phyloP scores from a whole-genome alignment of 352 stramenopile genomes.

The Phytophthora pluvialis region DNA sequence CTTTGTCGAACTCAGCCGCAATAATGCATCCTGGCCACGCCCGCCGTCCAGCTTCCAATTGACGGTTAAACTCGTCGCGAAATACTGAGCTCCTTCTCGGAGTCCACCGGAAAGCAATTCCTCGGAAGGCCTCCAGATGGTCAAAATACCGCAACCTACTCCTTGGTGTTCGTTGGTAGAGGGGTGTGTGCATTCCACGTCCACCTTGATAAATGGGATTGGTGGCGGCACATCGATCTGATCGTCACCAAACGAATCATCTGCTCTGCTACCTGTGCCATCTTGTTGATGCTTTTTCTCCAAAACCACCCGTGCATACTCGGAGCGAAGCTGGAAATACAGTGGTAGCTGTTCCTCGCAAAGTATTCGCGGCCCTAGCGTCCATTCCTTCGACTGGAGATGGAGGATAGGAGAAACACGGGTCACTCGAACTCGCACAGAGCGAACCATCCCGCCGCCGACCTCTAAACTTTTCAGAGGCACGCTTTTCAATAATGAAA shows the following conservation, averaged over 20 bases:
- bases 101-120: conserved; percentile 52
- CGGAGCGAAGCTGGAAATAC: conserved; percentile 54
- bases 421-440: conserved; percentile 53
- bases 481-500: conserved; percentile 68
- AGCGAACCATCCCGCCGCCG: conserved; percentile 65
- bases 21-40: conserved; percentile 42
- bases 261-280: conserved; percentile 9
- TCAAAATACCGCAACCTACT: conserved; percentile 52
- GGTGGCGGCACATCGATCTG: conserved; percentile 43
- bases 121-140: conserved; percentile 67
- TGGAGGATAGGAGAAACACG: conserved; percentile 67
- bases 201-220: conserved; percentile 72
- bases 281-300: conserved; percentile 26
- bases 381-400: conserved; percentile 72
- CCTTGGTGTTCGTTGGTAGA: conserved; percentile 19
- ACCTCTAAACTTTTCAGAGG: conserved; percentile 69
- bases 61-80: conserved; percentile 62
- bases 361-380: conserved; percentile 64
- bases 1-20: conserved; percentile 73
- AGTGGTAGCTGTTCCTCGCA: conserved; percentile 66
- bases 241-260: conserved; percentile 21
- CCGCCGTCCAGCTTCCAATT: conserved; percentile 69
- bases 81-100: conserved; percentile 63
- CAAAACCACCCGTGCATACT: conserved; percentile 29
- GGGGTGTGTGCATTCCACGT: conserved; percentile 65